Evolutionary conservation across 331 rosid species (phyloP).

Genomic region (Dryas integrifolia): DNA sequence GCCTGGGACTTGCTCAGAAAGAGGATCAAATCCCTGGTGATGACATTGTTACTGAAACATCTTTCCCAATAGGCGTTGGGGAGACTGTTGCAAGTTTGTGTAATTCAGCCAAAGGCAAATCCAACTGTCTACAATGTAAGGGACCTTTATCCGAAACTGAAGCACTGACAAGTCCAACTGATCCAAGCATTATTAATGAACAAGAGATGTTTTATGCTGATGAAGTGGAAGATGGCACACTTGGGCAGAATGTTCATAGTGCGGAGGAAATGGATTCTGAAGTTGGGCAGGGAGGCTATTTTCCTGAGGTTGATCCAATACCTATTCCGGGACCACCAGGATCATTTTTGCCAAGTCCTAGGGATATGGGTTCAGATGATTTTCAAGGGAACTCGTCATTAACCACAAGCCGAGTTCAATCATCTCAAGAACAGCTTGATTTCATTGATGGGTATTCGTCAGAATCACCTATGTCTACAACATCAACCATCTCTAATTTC

Average conservation of each 20-base stretch:
- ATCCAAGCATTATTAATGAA: constrained; percentile 23
- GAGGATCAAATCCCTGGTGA: constrained; percentile 24
- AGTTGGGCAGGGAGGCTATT: constrained; percentile 34
- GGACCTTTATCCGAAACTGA: constrained; percentile 31
- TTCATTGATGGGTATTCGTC: constrained; percentile 49
- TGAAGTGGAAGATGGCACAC: constrained; percentile 35
- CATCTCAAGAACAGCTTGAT: constrained; percentile 51
- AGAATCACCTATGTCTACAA: constrained; percentile 53
- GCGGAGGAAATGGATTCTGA: constrained; percentile 36
- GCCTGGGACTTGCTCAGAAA: constrained; percentile 18
- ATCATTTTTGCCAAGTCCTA: constrained; percentile 60
- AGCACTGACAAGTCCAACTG: constrained; percentile 25
- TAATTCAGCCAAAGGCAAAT: constrained; percentile 27
- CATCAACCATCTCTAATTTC: constrained; percentile 48
- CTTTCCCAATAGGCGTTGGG: constrained; percentile 22
- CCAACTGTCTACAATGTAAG: constrained; percentile 23
- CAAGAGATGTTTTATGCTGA: constrained; percentile 37
- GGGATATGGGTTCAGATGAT: constrained; percentile 55
- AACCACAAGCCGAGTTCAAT: constrained; percentile 50
- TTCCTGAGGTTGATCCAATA: constrained; percentile 48
- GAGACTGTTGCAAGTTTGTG: constrained; percentile 25
- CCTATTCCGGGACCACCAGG: constrained; percentile 71
- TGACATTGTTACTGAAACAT: constrained; percentile 26
- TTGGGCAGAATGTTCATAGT: constrained; percentile 31
- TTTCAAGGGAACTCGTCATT: constrained; percentile 57